Percentiles rank a stretch among this genome's conserved stretches.
phyloP scores from a whole-genome alignment of 192 early-diverging fungal genomes.

The Obelidium mucronatum region DNA sequence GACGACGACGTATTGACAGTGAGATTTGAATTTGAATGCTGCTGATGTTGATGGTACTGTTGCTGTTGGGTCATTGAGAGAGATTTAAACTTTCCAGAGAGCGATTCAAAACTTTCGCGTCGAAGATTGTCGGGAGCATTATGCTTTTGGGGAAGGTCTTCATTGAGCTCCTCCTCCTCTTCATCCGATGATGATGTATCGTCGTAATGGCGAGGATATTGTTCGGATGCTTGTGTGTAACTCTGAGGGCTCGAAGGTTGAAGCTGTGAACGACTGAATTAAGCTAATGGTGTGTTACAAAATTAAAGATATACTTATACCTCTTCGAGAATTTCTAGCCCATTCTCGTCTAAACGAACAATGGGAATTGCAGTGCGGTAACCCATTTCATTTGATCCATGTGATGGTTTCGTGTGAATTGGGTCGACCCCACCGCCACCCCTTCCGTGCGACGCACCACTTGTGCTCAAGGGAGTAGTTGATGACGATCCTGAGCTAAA shows the following conservation, averaged over 20 bases:
- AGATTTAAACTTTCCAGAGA: too few species aligned
- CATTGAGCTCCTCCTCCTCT: too few species aligned
- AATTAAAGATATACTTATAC: too few species aligned
- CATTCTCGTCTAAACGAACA: slow-evolving; percentile 25
- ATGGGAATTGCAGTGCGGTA: slow-evolving; percentile 9
- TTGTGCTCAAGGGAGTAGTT: background rate
- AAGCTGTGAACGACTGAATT: too few species aligned
- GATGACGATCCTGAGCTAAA: background rate
- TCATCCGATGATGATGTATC: too few species aligned
- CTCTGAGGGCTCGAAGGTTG: background rate
- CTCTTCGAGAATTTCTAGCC: slow-evolving; percentile 7
- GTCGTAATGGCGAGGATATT: too few species aligned
- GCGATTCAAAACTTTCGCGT: too few species aligned
- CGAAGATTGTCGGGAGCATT: too few species aligned
- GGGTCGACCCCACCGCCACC: background rate
- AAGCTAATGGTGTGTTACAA: too few species aligned
- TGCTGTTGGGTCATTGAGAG: background rate
- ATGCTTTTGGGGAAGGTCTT: too few species aligned
- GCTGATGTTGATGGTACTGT: background rate
- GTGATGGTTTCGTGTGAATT: background rate
- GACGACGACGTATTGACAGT: background rate
- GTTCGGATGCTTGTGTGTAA: too few species aligned
- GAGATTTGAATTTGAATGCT: background rate
- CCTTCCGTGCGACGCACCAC: background rate
- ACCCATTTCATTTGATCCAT: slow-evolving; percentile 4